These are phyloP conservation scores for Lathyrus sativus DNA, from an alignment of 306 rosid genomes.

Conservation along the genomic window DNA sequence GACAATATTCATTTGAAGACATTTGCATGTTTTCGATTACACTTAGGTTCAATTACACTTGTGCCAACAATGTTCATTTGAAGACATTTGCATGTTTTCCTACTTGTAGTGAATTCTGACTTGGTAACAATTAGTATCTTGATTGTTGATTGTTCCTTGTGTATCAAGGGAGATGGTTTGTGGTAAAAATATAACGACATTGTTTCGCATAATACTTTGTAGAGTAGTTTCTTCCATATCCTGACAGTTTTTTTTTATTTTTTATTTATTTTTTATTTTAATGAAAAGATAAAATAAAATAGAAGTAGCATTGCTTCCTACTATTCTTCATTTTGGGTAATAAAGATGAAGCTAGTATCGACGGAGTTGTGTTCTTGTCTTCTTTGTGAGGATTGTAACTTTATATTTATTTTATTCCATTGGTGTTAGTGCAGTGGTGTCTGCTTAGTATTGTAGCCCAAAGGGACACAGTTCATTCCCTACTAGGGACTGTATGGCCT, in stretches of 20 bases:
- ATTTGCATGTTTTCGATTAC: constrained; percentile 19
- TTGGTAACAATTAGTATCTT: constrained; percentile 14
- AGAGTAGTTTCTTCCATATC: constrained; percentile 23
- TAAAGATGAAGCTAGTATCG: constrained; percentile 2
- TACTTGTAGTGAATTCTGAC: not conserved
- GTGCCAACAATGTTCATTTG: constrained; percentile 6
- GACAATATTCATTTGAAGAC: constrained; percentile 7
- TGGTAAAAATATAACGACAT: not conserved
- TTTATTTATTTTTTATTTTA: not conserved
- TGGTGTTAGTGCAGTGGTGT: not conserved
- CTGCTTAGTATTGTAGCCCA: not conserved
- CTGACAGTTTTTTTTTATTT: not conserved
- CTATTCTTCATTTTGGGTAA: constrained; percentile 14
- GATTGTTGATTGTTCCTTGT: constrained; percentile 21
- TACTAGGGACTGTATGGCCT: not conserved
- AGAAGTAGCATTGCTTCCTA: not conserved
- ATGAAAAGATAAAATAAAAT: not conserved
- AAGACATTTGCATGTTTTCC: constrained; percentile 27
- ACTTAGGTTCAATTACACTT: not conserved
- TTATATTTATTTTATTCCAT: not conserved
- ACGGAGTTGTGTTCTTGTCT: constrained; percentile 24
- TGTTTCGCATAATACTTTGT: constrained; percentile 26
- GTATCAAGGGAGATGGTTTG: constrained; percentile 22
- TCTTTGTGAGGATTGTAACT: constrained; percentile 19
- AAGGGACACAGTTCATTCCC: not conserved